These are phyloP conservation scores for Physaria fendleri DNA, from an alignment of 345 rosid genomes.

Conservation along the genomic window DNA sequence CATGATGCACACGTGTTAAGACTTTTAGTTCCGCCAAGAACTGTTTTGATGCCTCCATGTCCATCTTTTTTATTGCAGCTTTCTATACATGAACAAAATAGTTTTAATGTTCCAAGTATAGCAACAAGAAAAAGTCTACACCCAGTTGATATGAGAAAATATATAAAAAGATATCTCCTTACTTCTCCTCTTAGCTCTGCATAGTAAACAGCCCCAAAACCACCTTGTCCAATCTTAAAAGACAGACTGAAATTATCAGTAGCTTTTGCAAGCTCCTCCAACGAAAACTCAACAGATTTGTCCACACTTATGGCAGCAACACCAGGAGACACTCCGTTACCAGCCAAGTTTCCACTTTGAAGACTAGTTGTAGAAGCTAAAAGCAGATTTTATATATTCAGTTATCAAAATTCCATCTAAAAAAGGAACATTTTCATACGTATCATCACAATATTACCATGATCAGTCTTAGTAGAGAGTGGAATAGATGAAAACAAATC, in stretches of 20 bases:
- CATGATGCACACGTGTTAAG: slow-evolving; percentile 86
- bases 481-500: slow-evolving; percentile 25
- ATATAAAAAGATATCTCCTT: slow-evolving; percentile 12
- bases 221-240: slow-evolving; percentile 87
- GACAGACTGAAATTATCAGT: slow-evolving; percentile 79
- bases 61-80: slow-evolving; percentile 99
- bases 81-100: slow-evolving; percentile 39
- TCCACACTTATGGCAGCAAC: slow-evolving; percentile 66
- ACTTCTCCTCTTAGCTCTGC: slow-evolving; percentile 97
- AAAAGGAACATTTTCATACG: not conserved
- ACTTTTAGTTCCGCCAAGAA: slow-evolving; percentile 94
- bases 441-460: slow-evolving; percentile 29
- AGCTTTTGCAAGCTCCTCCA: slow-evolving; percentile 87
- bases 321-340: slow-evolving; percentile 36
- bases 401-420: not conserved
- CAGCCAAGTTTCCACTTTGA: slow-evolving; percentile 25
- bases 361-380: slow-evolving; percentile 28
- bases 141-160: not conserved
- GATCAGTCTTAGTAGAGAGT: slow-evolving; percentile 32
- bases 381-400: not conserved
- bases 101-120: not conserved
- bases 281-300: slow-evolving; percentile 78
- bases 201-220: slow-evolving; percentile 86
- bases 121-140: not conserved
- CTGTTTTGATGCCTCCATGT: slow-evolving; percentile 90